phyloP scores from a whole-genome alignment of 805 yeast species.

The Cyberlindnera meyerae region DNA sequence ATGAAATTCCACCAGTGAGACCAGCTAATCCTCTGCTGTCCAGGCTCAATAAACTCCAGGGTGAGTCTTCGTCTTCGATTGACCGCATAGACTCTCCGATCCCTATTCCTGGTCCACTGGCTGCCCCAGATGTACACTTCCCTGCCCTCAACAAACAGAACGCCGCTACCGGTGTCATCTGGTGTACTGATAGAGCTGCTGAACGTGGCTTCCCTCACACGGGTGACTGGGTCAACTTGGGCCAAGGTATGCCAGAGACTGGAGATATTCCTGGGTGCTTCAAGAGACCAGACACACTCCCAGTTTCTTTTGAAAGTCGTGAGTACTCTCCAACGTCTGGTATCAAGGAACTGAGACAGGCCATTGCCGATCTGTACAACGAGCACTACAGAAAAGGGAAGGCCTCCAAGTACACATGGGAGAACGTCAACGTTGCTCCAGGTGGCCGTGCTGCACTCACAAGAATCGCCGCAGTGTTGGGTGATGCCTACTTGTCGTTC shows the following conservation, averaged over 20 bases:
- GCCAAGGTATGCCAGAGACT: constrained; percentile 64
- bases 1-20: not conserved
- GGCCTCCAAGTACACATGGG: constrained; percentile 50
- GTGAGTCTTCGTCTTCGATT: not conserved
- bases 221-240: constrained; percentile 49
- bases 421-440: constrained; percentile 59
- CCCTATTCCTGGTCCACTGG: constrained; percentile 45
- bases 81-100: constrained; percentile 36
- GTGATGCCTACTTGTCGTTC: constrained; percentile 55
- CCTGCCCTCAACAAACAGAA: constrained; percentile 58
- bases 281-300: constrained; percentile 44
- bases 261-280: constrained; percentile 58
- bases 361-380: constrained; percentile 54
- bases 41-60: constrained; percentile 5
- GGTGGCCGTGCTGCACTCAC: constrained; percentile 63
- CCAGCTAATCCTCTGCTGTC: constrained; percentile 4
- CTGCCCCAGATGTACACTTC: constrained; percentile 40
- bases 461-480: constrained; percentile 54
- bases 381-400: constrained; percentile 45
- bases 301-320: constrained; percentile 42
- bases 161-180: constrained; percentile 57
- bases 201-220: constrained; percentile 47
- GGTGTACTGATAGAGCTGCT: constrained; percentile 59
- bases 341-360: constrained; percentile 46
- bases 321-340: constrained; percentile 63